These are phyloP conservation scores for Podospora tetraspora DNA, from an alignment of 495 filamentous ascomycete species.

Conservation along the genomic window DNA sequence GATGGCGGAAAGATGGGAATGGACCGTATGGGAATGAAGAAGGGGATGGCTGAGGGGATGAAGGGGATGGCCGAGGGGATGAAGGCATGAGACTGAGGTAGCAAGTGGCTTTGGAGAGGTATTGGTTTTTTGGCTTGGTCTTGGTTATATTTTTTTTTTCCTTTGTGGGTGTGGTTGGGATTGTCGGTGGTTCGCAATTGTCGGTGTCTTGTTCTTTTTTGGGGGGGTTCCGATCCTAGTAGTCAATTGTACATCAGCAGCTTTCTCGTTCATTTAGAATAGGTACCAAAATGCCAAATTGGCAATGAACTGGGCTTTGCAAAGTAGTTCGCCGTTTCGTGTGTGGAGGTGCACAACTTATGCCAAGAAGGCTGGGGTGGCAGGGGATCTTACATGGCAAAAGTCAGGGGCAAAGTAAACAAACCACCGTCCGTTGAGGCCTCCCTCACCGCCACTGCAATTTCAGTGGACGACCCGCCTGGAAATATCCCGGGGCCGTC, in stretches of 20 bases:
- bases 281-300: neutral
- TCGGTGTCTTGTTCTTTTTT: neutral
- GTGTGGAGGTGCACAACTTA: neutral
- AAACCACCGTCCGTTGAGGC: neutral
- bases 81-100: neutral
- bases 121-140: neutral
- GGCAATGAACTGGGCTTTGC: neutral
- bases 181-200: too few species aligned
- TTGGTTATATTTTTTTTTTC: neutral
- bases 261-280: neutral
- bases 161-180: too few species aligned
- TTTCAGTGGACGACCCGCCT: neutral
- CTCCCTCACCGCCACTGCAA: neutral
- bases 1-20: neutral
- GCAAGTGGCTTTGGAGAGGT: neutral
- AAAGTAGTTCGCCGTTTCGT: neutral
- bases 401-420: neutral
- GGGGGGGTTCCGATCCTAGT: neutral
- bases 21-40: neutral
- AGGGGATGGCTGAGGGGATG: neutral
- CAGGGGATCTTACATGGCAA: too few species aligned
- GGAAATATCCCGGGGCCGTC: neutral
- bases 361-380: too few species aligned
- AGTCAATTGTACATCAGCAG: neutral
- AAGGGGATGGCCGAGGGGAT: neutral